A percentile compares a stretch with the other conserved stretches of the same genome.
Conservation (phyloP, 208 protist species). For the Tritrichomonas musculus region DNA sequence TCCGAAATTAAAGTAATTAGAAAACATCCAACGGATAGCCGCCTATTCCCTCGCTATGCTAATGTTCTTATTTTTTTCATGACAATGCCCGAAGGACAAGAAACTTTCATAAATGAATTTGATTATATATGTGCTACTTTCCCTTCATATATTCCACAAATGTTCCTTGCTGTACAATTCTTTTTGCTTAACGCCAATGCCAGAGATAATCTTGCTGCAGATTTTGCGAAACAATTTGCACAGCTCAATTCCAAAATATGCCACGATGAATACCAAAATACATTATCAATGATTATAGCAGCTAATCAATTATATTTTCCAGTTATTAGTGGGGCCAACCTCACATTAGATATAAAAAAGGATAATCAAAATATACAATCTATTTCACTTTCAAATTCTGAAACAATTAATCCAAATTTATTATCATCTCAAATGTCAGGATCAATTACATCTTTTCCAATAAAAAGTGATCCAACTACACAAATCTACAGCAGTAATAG, state of each 20-base stretch:
- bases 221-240: not conserved
- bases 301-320: not conserved
- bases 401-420: no score
- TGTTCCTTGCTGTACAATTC: not conserved
- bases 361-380: no score
- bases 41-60: not conserved
- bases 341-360: no score
- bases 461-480: no score
- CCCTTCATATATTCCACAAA: not conserved
- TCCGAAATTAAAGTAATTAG: not conserved
- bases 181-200: not conserved
- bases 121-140: not conserved
- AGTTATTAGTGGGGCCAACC: not conserved
- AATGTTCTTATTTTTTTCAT: not conserved
- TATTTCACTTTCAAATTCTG: no score
- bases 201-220: not conserved
- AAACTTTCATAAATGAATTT: not conserved
- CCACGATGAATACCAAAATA: not conserved
- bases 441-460: no score
- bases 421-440: no score
- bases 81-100: not conserved
- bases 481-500: no score
- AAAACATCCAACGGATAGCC: not conserved
- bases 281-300: not conserved
- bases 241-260: not conserved